Evolutionary conservation across 257 asterid genomes (phyloP), one percentile per base, ranked within the genome.

Genomic region (Penstemon davidsonii): DNA sequence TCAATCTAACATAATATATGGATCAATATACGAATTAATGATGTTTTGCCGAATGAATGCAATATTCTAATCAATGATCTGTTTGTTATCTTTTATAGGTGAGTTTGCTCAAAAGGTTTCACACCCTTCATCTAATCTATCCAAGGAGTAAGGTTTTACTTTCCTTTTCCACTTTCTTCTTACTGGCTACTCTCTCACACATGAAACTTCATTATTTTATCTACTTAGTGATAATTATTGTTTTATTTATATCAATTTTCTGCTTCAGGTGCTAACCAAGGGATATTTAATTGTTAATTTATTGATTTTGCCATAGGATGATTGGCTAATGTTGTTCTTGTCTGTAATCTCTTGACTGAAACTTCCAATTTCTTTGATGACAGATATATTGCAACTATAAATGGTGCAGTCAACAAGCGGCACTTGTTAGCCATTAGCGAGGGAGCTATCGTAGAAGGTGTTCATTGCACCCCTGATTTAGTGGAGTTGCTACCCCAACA

Each of bases 121-220:
- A 41, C 99, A 94, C 79, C 99, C 99, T 72, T 94, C 99, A 1
- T 94, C 91, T 64, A 91, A 91, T 80, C 62, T 94, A 75, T 77
- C 97, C 0, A 94, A 91, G 82, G 99, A 94, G 99, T 93, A 85
- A 85, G 97, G 38, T 67, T 65, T 42, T 66, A 45, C 74, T 75
- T 60, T 38, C 54, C 52, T 66, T 72, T 60, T 46, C 70, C 65
- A 40, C 10, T 55, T 49, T 53, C 51, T 72, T 10, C 44, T 55
- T 72, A 69, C 74, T 44, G 15, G 25, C 8, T 75, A 42, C 52
- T 42, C 41, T 61, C 57, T 62, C 53, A 11, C 42, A 25, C 13
- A 15, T 19, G 9, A 41, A 53, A 11, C 56, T 37, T 13, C 41
- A 64, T 7, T 19, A 18, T 13, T 57, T 38, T 42, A 10, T 62